Evolutionary conservation across 2,329 filamentous ascomycete species (phyloP).

Genomic region (Lecanicillium sp.): DNA sequence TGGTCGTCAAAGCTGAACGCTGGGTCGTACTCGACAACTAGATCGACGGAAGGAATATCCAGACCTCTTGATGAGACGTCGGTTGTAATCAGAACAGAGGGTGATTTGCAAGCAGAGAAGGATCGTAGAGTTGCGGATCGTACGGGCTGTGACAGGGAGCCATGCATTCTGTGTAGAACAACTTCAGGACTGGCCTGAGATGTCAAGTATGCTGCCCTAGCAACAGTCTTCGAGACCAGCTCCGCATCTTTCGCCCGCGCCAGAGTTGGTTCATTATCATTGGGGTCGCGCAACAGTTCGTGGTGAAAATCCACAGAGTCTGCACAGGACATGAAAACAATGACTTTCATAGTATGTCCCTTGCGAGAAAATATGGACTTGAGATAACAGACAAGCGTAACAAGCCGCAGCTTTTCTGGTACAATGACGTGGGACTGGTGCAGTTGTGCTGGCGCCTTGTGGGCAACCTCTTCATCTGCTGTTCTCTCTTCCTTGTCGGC

Average conservation of each 20-base stretch:
- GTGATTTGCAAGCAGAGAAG: slow-evolving; percentile 65
- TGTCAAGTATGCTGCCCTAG: slow-evolving; percentile 63
- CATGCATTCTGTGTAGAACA: slow-evolving; percentile 80
- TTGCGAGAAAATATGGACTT: slow-evolving; percentile 82
- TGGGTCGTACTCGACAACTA: slow-evolving; percentile 93
- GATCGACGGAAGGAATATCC: slow-evolving; percentile 88
- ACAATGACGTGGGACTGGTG: slow-evolving; percentile 87
- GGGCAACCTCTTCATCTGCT: slow-evolving; percentile 39
- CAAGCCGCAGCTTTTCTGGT: slow-evolving; percentile 81
- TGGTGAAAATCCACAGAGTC: slow-evolving; percentile 97
- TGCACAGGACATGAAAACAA: slow-evolving; percentile 93
- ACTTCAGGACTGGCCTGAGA: slow-evolving; percentile 64
- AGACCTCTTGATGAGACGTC: slow-evolving; percentile 94
- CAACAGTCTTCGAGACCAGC: slow-evolving; percentile 50
- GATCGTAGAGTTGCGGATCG: slow-evolving; percentile 78
- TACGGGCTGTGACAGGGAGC: slow-evolving; percentile 78
- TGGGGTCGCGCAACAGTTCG: slow-evolving; percentile 57
- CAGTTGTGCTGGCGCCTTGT: slow-evolving; percentile 76
- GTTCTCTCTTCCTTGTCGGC: slow-evolving; percentile 48
- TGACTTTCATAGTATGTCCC: slow-evolving; percentile 91
- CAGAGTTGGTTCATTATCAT: slow-evolving; percentile 18
- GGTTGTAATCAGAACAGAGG: slow-evolving; percentile 82
- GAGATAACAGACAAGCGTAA: slow-evolving; percentile 75
- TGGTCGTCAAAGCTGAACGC: slow-evolving; percentile 92
- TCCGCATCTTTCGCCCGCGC: slow-evolving; percentile 23